Evolutionary conservation across 305 asterid species (phyloP).

Genomic region (Andrographis paniculata): DNA sequence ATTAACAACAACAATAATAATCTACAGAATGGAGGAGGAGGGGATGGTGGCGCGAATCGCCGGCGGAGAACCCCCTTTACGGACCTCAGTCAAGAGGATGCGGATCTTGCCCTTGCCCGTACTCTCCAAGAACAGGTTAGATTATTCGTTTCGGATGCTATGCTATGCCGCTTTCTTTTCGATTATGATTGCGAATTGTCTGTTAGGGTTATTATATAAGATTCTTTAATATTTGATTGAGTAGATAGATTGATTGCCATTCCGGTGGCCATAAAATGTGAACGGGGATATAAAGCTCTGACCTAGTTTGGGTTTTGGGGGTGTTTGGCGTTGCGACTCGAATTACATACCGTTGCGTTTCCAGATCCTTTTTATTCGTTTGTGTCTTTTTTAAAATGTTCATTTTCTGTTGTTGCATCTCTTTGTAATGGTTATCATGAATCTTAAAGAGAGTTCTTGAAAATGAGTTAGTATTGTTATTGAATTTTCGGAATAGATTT

Average conservation of each 20-base stretch:
- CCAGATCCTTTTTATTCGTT: no score
- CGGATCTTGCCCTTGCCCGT: slow-evolving; percentile 96
- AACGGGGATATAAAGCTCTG: neutral
- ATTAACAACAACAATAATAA: no score
- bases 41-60: slow-evolving; percentile 27
- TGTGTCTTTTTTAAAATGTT: no score
- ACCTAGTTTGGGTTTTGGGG: slow-evolving; percentile 7
- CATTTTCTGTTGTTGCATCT: no score
- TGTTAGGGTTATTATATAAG: neutral
- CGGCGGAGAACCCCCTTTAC: slow-evolving; percentile 71
- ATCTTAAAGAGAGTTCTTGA: no score
- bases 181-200: neutral
- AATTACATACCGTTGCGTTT: neutral
- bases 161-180: slow-evolving; percentile 1
- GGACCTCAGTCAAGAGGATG: slow-evolving; percentile 83
- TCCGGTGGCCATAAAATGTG: neutral
- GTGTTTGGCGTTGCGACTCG: slow-evolving; percentile 6
- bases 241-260: neutral
- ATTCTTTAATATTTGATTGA: neutral
- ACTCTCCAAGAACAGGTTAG: slow-evolving; percentile 92
- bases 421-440: no score
- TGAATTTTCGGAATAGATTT: no score
- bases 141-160: neutral
- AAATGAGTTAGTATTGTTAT: no score
- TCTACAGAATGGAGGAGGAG: slow-evolving; percentile 21